Conservation (phyloP, 2,329 filamentous ascomycete species). For the Ophiostoma ulmi region DNA sequence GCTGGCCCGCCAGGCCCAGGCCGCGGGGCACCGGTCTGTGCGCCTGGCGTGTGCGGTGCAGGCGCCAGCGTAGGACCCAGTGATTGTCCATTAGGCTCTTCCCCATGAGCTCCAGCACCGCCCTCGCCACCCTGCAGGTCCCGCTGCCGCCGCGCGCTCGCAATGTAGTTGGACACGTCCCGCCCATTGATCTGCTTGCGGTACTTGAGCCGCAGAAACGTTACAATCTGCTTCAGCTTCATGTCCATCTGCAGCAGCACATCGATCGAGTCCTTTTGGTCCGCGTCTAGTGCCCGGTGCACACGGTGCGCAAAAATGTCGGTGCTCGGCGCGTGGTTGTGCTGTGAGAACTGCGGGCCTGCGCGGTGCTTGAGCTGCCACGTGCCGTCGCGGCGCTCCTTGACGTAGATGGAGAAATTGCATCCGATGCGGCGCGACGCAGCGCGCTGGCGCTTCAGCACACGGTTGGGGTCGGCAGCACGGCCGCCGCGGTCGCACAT, state of each 20-base stretch:
- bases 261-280: slow-evolving; percentile 24
- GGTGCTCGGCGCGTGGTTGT: slow-evolving; percentile 24
- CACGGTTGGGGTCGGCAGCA: slow-evolving; percentile 20
- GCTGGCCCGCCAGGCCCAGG: too few relatives aligned
- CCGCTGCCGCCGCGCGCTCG: slow-evolving; percentile 19
- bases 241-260: slow-evolving; percentile 23
- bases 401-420: slow-evolving; percentile 22
- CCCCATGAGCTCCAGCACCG: background rate
- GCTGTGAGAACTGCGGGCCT: slow-evolving; percentile 21
- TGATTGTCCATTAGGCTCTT: background rate
- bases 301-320: slow-evolving; percentile 23
- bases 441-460: slow-evolving; percentile 22
- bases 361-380: slow-evolving; percentile 22
- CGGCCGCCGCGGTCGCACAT: slow-evolving; percentile 23
- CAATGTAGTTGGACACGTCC: slow-evolving; percentile 25
- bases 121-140: background rate
- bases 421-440: slow-evolving; percentile 24
- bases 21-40: too few relatives aligned
- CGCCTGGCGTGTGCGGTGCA: background rate
- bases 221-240: slow-evolving; percentile 24
- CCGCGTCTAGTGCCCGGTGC: slow-evolving; percentile 23
- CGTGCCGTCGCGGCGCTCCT: slow-evolving; percentile 22
- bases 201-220: slow-evolving; percentile 24
- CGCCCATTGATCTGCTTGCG: slow-evolving; percentile 22
- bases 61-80: background rate